Conservation (phyloP, 1,139 yeast species). For the Debaryomyces fabryi region DNA sequence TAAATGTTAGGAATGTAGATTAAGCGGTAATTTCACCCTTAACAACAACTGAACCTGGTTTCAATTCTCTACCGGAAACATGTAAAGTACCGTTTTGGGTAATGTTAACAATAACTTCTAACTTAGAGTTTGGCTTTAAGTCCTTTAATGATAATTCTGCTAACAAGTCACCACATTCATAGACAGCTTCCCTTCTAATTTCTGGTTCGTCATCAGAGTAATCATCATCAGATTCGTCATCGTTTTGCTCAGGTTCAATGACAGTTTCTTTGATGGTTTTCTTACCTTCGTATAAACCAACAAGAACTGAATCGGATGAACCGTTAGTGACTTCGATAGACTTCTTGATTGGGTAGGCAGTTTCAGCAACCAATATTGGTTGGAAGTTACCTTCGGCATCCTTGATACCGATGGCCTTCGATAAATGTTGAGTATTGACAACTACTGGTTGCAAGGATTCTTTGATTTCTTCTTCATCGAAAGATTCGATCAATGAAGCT, state of each 20-base stretch:
- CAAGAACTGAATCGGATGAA: constrained; percentile 57
- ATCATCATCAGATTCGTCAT: constrained; percentile 31
- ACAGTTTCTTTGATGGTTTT: constrained; percentile 77
- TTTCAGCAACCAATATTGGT: constrained; percentile 77
- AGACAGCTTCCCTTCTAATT: constrained; percentile 69
- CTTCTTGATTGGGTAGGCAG: constrained; percentile 91
- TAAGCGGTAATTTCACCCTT: constrained; percentile 46
- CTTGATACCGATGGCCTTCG: constrained; percentile 83
- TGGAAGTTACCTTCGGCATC: constrained; percentile 72
- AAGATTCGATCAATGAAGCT: constrained; percentile 83
- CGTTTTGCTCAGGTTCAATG: constrained; percentile 59
- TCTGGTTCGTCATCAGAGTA: constrained; percentile 65
- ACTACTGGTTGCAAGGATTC: constrained; percentile 88
- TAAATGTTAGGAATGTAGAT: neutral
- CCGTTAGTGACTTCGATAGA: constrained; percentile 68
- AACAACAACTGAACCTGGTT: constrained; percentile 61
- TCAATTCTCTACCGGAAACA: constrained; percentile 80
- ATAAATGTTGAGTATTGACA: constrained; percentile 84
- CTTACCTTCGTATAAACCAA: constrained; percentile 85
- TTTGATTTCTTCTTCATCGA: constrained; percentile 82
- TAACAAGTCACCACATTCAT: constrained; percentile 72
- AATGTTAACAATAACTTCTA: constrained; percentile 83
- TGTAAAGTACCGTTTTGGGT: constrained; percentile 83
- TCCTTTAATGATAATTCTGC: constrained; percentile 80
- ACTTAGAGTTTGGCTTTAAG: constrained; percentile 64